These are phyloP conservation scores for Senecio squalidus DNA, from an alignment of 140 eudicot species.

Conservation along the genomic window DNA sequence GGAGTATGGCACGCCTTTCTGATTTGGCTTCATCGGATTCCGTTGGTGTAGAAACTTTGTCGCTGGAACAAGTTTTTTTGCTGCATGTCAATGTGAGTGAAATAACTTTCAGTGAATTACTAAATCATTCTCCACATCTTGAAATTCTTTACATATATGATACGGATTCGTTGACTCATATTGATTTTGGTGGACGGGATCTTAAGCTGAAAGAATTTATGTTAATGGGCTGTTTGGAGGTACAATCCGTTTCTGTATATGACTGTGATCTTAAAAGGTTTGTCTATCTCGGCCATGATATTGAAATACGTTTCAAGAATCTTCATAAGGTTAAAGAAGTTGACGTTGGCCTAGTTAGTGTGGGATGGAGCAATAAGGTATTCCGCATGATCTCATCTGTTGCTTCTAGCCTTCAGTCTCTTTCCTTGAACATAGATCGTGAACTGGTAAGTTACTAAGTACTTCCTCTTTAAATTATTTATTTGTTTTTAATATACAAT, in stretches of 20 bases:
- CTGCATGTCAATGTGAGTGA: slow-evolving; percentile 26
- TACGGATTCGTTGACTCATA: slow-evolving; percentile 11
- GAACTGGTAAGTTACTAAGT: slow-evolving; percentile 22
- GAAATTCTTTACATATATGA: slow-evolving; percentile 15
- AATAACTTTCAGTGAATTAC: slow-evolving; percentile 13
- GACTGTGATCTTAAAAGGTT: slow-evolving; percentile 28
- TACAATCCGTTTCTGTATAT: slow-evolving; percentile 16
- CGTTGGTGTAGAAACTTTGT: neutral
- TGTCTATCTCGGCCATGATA: slow-evolving; percentile 14
- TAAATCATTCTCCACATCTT: slow-evolving; percentile 26
- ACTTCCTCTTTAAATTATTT: neutral
- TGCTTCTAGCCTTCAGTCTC: slow-evolving; percentile 27
- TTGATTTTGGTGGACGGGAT: slow-evolving; percentile 16
- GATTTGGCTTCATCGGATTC: neutral
- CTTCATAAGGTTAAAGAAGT: slow-evolving; percentile 33
- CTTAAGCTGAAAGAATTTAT: slow-evolving; percentile 29
- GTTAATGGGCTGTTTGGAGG: slow-evolving; percentile 15
- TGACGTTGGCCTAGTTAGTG: slow-evolving; percentile 22
- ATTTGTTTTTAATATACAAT: slow-evolving; percentile 4
- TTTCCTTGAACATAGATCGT: slow-evolving; percentile 20
- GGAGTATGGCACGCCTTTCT: neutral
- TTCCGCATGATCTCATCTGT: slow-evolving; percentile 27
- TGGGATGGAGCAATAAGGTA: slow-evolving; percentile 25
- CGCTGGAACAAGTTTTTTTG: slow-evolving; percentile 26
- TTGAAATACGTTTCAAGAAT: slow-evolving; percentile 7